Evolutionary conservation across 345 rosid species (phyloP).

Genomic region (Hibiscus tridactylites): DNA sequence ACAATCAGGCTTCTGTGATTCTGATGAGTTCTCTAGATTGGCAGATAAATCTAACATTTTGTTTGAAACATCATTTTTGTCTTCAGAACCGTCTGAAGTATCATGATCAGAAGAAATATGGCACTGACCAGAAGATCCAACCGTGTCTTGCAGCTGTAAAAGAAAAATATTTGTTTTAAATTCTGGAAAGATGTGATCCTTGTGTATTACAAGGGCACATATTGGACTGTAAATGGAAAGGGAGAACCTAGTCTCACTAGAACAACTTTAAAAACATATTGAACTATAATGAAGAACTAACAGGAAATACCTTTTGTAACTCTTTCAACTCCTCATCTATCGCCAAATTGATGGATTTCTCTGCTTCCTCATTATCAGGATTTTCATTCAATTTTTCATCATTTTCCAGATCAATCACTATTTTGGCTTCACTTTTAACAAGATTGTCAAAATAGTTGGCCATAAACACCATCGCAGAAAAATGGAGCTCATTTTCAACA

Average conservation of each 20-base stretch:
- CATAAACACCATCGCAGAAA: slow-evolving; percentile 38
- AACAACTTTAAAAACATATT: background rate
- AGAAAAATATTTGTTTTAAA: background rate
- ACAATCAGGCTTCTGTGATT: slow-evolving; percentile 21
- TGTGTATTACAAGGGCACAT: background rate
- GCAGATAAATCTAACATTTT: slow-evolving; percentile 12
- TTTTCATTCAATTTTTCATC: slow-evolving; percentile 21
- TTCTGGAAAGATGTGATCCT: background rate
- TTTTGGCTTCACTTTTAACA: slow-evolving; percentile 42
- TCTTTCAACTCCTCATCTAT: slow-evolving; percentile 27
- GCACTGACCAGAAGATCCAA: slow-evolving; percentile 22
- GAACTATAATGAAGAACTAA: background rate
- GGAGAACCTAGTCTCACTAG: background rate
- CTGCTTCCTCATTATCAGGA: slow-evolving; percentile 21
- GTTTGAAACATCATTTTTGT: slow-evolving; percentile 18
- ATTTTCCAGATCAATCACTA: slow-evolving; percentile 20
- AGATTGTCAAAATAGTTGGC: slow-evolving; percentile 39
- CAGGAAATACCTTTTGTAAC: slow-evolving; percentile 23
- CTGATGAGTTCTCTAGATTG: slow-evolving; percentile 21
- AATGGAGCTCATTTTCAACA: slow-evolving; percentile 55
- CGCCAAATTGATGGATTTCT: slow-evolving; percentile 21
- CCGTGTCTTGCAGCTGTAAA: slow-evolving; percentile 34
- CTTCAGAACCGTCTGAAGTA: slow-evolving; percentile 17
- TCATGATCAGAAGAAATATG: slow-evolving; percentile 10
- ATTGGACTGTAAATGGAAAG: background rate